Percentiles rank a stretch among this genome's conserved stretches.
Conservation (phyloP, 2,329 filamentous ascomycete species). For the Pseudonectria foliicola region DNA sequence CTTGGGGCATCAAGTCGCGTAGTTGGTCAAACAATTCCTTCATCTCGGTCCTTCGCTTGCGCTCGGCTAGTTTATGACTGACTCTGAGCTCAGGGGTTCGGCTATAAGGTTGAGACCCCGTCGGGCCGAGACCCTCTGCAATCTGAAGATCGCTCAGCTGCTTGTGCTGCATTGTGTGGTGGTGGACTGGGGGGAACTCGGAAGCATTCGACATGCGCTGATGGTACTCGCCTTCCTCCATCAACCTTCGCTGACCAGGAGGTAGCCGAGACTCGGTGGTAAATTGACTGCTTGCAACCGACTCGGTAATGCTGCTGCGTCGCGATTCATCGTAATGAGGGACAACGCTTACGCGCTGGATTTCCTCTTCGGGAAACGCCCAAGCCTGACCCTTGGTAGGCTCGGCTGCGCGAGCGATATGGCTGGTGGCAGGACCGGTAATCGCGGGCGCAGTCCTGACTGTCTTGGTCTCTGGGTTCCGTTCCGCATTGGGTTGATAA, state of each 20-base stretch:
- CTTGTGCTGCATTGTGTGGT: slow-evolving; percentile 70
- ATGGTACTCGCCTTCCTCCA: slow-evolving; percentile 56
- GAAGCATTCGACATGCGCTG: slow-evolving; percentile 43
- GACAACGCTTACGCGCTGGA: slow-evolving; percentile 42
- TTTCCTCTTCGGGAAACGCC: slow-evolving; percentile 72
- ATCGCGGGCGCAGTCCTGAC: slow-evolving; percentile 68
- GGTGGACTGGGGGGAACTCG: slow-evolving; percentile 57
- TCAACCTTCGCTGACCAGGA: slow-evolving; percentile 56
- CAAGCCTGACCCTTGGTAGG: slow-evolving; percentile 78
- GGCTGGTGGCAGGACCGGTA: slow-evolving; percentile 59
- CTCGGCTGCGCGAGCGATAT: slow-evolving; percentile 63
- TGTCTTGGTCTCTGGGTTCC: slow-evolving; percentile 49
- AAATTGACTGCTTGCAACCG: slow-evolving; percentile 71
- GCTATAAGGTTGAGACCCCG: slow-evolving; percentile 67
- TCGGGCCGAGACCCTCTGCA: slow-evolving; percentile 44
- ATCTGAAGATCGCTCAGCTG: slow-evolving; percentile 60
- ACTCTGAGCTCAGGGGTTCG: slow-evolving; percentile 74
- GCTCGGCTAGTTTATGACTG: slow-evolving; percentile 78
- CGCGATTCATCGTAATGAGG: slow-evolving; percentile 55
- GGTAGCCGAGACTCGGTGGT: slow-evolving; percentile 68
- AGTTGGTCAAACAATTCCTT: slow-evolving; percentile 80
- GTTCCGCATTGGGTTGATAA: slow-evolving; percentile 53
- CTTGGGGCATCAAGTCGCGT: slow-evolving; percentile 70
- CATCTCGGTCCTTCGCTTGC: slow-evolving; percentile 81
- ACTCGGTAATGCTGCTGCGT: slow-evolving; percentile 70